phyloP scores from a whole-genome alignment of 2,329 filamentous ascomycete genomes.

The Paramyrothecium roridum region DNA sequence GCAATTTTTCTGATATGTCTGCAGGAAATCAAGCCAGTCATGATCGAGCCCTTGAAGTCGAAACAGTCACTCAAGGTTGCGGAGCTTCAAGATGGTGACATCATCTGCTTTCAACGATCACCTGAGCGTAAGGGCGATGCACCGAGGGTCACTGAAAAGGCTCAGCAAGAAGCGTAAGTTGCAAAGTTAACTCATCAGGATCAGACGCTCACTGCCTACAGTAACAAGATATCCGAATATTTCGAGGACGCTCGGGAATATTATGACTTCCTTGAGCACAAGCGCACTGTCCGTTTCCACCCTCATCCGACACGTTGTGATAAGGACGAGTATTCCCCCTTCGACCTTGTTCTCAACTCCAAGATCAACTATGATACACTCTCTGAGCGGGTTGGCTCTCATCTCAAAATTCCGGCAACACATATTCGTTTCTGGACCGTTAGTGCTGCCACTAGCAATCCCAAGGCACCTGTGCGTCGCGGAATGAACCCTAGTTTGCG shows the following conservation, averaged over 20 bases:
- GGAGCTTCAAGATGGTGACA: constrained; percentile 95
- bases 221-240: constrained; percentile 37
- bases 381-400: constrained; percentile 75
- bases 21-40: constrained; percentile 90
- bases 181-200: neutral
- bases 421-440: constrained; percentile 92
- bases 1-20: neutral
- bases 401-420: constrained; percentile 73
- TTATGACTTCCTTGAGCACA: constrained; percentile 90
- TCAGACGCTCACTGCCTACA: constrained; percentile 9
- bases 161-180: constrained; percentile 27
- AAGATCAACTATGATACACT: constrained; percentile 90
- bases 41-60: constrained; percentile 92
- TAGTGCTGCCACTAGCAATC: constrained; percentile 70
- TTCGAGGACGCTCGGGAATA: constrained; percentile 76
- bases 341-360: constrained; percentile 75
- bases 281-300: constrained; percentile 74
- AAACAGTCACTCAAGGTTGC: constrained; percentile 87
- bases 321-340: constrained; percentile 58
- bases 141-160: constrained; percentile 21
- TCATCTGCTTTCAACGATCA: constrained; percentile 85
- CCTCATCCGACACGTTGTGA: constrained; percentile 60
- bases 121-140: constrained; percentile 43
- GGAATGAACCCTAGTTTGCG: constrained; percentile 66
- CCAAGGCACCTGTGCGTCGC: constrained; percentile 76